Evolutionary conservation across 805 yeast species (phyloP), one percentile per base, ranked within the genome.

Genomic region (Lachancea kluyveri): DNA sequence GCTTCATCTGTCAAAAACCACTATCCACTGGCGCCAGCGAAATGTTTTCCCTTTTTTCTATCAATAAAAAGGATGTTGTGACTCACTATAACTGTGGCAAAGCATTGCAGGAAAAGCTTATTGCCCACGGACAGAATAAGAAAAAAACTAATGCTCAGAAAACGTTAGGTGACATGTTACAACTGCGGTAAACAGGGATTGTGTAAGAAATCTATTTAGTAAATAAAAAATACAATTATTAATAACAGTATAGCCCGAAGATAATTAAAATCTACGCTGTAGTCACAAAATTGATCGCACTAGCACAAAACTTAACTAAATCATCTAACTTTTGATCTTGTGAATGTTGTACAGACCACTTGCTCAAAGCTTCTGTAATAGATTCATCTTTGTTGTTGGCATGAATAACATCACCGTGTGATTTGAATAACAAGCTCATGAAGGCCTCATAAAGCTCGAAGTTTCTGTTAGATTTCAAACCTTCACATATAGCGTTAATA

Each of bases 401-500:
- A 50, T 54, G 62, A 19, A 92, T 62, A 5, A 84, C 76, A 54
- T 90, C 97, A 16, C 90, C 88, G 57, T 92, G 98, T 29, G 71
- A 71, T 50, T 74, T 76, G 40, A 86, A 65, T 33, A 88, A 67
- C 66, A 86, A 67, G 12, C 77, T 65, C 68, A 84, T 75, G 57
- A 86, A 72, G 1, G 95, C 94, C 53, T 86, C 87, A 32, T 78
- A 70, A 11, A 90, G 60, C 45, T 92, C 99, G 52, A 72, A 77
- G 57, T 87, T 75, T 10, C 42, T 54, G 36, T 81, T 81, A 5
- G 64, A 39, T 5, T 52, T 43, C 27, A 83, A 53, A 2, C 90
- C 94, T 27, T 55, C 58, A 3, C 71, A 64, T 42, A 92, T 51
- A 0, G 94, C 88, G n/a, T 65, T 58, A 9, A 87, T 64, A 43